Evolutionary conservation across 371 early-diverging fungal genomes (phyloP), one percentile per base, ranked within the genome.

Genomic region (Mucor circinelloides): DNA sequence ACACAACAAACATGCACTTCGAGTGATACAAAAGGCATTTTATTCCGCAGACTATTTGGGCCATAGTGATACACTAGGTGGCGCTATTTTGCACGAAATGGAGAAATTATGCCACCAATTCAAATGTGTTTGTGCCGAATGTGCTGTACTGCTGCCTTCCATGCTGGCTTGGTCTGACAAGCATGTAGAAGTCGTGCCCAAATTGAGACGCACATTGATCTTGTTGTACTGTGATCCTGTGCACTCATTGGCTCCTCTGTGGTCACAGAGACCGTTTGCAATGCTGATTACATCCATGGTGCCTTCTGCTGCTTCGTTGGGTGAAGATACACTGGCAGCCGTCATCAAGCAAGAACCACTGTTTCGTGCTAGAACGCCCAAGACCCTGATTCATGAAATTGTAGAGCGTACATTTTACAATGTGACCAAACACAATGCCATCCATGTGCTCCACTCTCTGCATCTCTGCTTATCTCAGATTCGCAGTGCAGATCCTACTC

Each of bases 91-190:
- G 34, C 54, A 72, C 54, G 73, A 76, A 58, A 79, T 84, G 68
- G 71, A 63, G 9, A n/a, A 27, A 0, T 28, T 78, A 3, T 81
- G 81, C 46, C 77, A 84, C 57, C 48, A 70, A 1, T 81, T 84
- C 71, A 78, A 81, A 56, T 84, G 81, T 63, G 46, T 69, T 6
- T 84, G 84, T 56, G 15, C 68, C 17, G 74, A 75, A 27, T 84
- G 84, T 50, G 78, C 77, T 10, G 60, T 71, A 3, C 30, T 81
- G 23, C 38, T 84, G 27, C 84, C 84, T 4, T 79, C 80, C 55
- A 81, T 84, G 77, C 56, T 84, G 15, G 72, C 71, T 12, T 79
- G 80, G 72, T 72, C 81, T 8, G 78, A 81, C 19, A 73, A 73
- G 28, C 63, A 78, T 28, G 66, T 50, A 5, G 68, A 68, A 2